Evolutionary conservation across 306 rosid genomes (phyloP).

Genomic region (Carpinus fangiana): DNA sequence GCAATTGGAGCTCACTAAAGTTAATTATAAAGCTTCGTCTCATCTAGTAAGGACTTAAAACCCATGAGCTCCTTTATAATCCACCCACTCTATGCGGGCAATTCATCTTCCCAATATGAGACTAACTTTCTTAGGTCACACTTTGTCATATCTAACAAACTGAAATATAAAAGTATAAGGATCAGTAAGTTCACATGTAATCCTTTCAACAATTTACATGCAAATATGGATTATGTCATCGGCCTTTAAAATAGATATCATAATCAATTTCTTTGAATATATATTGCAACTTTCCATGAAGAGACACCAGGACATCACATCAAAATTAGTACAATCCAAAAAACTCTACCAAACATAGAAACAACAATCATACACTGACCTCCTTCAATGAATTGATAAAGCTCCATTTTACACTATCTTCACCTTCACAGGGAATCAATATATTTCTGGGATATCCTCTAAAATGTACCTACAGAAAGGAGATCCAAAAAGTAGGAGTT

Average conservation of each 20-base stretch:
- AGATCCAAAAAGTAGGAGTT: slow-evolving; percentile 19
- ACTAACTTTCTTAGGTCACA: no score
- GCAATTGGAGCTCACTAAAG: no score
- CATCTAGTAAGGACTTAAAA: no score
- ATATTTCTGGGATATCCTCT: slow-evolving; percentile 79
- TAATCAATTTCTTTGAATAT: neutral
- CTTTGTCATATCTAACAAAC: no score
- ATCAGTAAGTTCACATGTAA: no score
- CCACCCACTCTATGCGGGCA: no score
- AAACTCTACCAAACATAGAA: slow-evolving; percentile 17
- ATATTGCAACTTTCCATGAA: neutral
- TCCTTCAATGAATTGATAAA: slow-evolving; percentile 92
- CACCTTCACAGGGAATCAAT: slow-evolving; percentile 91
- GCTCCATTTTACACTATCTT: slow-evolving; percentile 87
- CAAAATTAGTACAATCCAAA: slow-evolving; percentile 13
- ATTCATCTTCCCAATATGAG: no score
- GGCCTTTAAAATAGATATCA: neutral
- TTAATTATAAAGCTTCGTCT: no score
- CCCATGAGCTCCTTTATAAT: no score
- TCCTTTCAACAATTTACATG: neutral
- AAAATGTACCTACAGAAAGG: slow-evolving; percentile 74
- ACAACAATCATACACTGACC: slow-evolving; percentile 45
- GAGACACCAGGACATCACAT: neutral
- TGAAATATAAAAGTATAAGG: no score
- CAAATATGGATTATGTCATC: neutral